phyloP scores from a whole-genome alignment of 495 filamentous ascomycete genomes.

The Filosporella fistucella region DNA sequence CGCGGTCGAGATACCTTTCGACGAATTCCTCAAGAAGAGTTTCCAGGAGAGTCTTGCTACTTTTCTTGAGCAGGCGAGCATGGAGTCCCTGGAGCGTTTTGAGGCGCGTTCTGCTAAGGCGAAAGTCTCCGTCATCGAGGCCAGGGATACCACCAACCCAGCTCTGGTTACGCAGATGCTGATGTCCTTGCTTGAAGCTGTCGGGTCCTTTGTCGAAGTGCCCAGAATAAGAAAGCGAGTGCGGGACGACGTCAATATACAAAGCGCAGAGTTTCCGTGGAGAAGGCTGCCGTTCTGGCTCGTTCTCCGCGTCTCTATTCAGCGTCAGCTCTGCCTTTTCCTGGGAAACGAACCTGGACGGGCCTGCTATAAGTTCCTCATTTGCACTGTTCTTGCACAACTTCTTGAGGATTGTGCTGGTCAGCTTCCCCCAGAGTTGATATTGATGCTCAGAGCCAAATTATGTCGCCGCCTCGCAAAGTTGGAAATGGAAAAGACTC shows the following conservation, averaged over 20 bases:
- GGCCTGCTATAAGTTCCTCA: slow-evolving; percentile 48
- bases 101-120: neutral
- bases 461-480: slow-evolving; percentile 43
- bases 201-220: slow-evolving; percentile 29
- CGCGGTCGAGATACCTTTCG: slow-evolving; percentile 31
- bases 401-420: neutral
- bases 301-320: slow-evolving; percentile 50
- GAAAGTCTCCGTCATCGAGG: slow-evolving; percentile 31
- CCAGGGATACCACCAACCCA: slow-evolving; percentile 49
- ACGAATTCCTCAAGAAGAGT: neutral
- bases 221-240: slow-evolving; percentile 48
- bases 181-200: slow-evolving; percentile 36
- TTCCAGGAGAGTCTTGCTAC: neutral
- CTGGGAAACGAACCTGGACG: slow-evolving; percentile 34
- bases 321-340: slow-evolving; percentile 27
- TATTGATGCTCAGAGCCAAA: slow-evolving; percentile 46
- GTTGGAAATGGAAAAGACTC: slow-evolving; percentile 19
- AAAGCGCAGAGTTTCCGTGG: slow-evolving; percentile 39
- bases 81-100: neutral
- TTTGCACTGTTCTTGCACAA: slow-evolving; percentile 34
- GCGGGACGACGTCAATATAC: slow-evolving; percentile 55
- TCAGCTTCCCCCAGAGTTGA: slow-evolving; percentile 28
- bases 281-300: slow-evolving; percentile 57
- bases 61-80: neutral
- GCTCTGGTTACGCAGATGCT: slow-evolving; percentile 53